phyloP scores from a whole-genome alignment of 768 basidiomycete genomes.

The Crassisporium funariophilum region DNA sequence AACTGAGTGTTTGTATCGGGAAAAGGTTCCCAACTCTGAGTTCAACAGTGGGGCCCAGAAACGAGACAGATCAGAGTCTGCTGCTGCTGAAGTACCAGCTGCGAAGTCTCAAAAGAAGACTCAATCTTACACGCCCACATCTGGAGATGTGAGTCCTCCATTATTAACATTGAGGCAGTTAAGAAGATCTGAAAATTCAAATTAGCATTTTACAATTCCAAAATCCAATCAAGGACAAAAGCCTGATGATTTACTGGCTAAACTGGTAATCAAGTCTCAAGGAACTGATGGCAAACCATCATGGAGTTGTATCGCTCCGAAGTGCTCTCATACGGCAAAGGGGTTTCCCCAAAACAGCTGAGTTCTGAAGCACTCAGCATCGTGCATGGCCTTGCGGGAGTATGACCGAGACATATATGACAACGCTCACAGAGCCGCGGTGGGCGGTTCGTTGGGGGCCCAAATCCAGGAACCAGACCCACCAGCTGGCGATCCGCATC shows the following conservation, averaged over 20 bases:
- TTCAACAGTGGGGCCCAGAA: too few relatives aligned
- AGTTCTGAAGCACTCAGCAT: neutral
- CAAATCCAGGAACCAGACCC: neutral
- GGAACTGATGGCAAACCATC: neutral
- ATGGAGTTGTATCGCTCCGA: neutral
- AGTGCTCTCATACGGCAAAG: neutral
- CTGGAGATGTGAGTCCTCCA: too few relatives aligned
- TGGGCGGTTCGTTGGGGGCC: neutral
- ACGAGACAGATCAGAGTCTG: too few relatives aligned
- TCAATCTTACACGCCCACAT: too few relatives aligned
- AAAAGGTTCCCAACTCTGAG: neutral
- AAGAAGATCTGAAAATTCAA: too few relatives aligned
- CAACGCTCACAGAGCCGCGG: neutral
- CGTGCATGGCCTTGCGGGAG: neutral
- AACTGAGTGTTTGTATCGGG: neutral
- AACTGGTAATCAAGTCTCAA: neutral
- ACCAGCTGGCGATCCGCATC: too few relatives aligned
- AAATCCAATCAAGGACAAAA: neutral
- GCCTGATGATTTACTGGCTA: neutral
- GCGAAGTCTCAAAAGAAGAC: neutral
- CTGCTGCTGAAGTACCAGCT: neutral
- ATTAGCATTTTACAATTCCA: too few relatives aligned
- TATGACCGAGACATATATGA: neutral
- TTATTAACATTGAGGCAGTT: too few relatives aligned
- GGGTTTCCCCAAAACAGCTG: neutral